Conservation (phyloP, 306 rosid species). For the Acacia melanoxylon region DNA sequence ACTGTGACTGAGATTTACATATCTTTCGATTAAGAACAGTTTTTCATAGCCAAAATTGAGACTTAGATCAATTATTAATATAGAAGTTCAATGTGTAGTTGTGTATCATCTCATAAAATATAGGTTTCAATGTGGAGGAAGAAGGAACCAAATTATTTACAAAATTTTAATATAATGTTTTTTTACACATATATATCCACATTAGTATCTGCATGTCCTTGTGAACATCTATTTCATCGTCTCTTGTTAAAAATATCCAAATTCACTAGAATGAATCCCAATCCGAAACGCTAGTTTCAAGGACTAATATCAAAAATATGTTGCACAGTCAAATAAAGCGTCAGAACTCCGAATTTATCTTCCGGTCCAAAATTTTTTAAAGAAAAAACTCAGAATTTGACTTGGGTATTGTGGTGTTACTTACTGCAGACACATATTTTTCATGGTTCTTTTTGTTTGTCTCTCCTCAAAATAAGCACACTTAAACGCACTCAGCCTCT, state of each 20-base stretch:
- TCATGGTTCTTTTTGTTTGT: constrained; percentile 11
- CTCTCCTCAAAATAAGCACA: background rate
- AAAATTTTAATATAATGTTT: too few relatives aligned
- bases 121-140: background rate
- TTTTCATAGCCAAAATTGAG: background rate
- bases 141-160: background rate
- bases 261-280: background rate
- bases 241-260: background rate
- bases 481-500: background rate
- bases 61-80: too few relatives aligned
- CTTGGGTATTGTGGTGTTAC: background rate
- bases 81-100: background rate
- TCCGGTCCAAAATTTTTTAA: too few relatives aligned
- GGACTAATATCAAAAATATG: background rate
- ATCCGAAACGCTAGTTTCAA: background rate
- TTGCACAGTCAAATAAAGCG: constrained; percentile 13
- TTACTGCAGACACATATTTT: constrained; percentile 23
- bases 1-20: too few relatives aligned
- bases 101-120: background rate
- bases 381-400: background rate
- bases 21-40: too few relatives aligned
- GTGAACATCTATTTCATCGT: background rate
- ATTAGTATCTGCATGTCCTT: background rate
- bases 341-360: background rate
- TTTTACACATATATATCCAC: background rate